phyloP scores from a whole-genome alignment of 2,329 filamentous ascomycete species.

The Cordyceps cicadae region DNA sequence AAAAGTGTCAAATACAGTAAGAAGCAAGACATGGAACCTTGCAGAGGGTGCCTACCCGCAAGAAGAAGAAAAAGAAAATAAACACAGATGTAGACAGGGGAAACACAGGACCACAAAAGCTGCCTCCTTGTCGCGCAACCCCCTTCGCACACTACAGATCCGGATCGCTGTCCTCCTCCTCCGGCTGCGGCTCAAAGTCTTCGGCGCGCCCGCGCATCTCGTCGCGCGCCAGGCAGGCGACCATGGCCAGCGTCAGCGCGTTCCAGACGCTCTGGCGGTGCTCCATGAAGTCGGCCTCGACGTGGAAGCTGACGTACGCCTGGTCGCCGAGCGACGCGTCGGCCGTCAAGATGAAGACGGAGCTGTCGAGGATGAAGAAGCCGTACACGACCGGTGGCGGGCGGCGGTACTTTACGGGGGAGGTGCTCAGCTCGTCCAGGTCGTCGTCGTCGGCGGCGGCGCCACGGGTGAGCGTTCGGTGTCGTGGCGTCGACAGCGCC shows the following conservation, averaged over 20 bases:
- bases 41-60: background rate
- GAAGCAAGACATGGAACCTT: background rate
- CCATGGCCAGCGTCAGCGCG: constrained; percentile 33
- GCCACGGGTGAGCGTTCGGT: constrained; percentile 5
- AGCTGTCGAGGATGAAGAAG: constrained; percentile 32
- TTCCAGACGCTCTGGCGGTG: constrained; percentile 36
- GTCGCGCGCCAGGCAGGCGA: constrained; percentile 32
- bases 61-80: background rate
- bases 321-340: constrained; percentile 29
- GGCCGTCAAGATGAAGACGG: constrained; percentile 31
- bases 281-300: constrained; percentile 32
- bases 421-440: constrained; percentile 12
- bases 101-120: background rate
- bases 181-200: constrained; percentile 27
- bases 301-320: constrained; percentile 34
- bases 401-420: constrained; percentile 19
- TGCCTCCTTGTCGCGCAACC: background rate
- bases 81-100: background rate
- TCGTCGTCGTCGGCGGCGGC: background rate
- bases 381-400: constrained; percentile 35
- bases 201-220: constrained; percentile 26
- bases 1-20: background rate
- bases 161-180: constrained; percentile 28
- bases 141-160: constrained; percentile 22
- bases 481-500: constrained; percentile 14